These are phyloP conservation scores for Diaporthe batatas DNA, from an alignment of 2,329 filamentous ascomycete species.

Conservation along the genomic window DNA sequence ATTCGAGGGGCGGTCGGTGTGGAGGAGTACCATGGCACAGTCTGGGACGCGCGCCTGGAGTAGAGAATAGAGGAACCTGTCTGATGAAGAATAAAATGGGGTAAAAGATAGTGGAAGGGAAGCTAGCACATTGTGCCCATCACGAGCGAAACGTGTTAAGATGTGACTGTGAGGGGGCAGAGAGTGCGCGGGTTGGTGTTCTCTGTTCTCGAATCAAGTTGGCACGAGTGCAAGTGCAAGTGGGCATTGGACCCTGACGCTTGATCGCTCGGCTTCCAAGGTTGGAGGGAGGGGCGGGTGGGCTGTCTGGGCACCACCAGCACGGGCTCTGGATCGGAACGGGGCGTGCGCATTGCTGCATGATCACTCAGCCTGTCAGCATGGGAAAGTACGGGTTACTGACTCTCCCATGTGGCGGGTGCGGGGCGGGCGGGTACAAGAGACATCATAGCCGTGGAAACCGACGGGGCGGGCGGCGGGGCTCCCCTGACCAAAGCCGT, in stretches of 20 bases:
- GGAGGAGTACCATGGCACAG: constrained; percentile 30
- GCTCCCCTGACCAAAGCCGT: background rate
- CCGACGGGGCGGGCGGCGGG: background rate
- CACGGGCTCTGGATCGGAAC: constrained; percentile 13
- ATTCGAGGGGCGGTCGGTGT: constrained; percentile 5
- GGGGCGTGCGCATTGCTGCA: background rate
- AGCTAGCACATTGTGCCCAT: constrained; percentile 35
- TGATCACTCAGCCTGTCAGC: background rate
- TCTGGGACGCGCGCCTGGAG: background rate
- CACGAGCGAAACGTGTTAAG: constrained; percentile 22
- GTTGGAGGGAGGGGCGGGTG: constrained; percentile 6
- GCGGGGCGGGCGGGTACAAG: constrained; percentile 34
- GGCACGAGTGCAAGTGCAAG: background rate
- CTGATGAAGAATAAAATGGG: background rate
- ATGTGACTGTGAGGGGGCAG: background rate
- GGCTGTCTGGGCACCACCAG: constrained; percentile 14
- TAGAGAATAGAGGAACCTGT: background rate
- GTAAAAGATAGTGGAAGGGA: background rate
- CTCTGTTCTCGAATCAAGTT: background rate
- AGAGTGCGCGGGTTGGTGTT: constrained; percentile 5
- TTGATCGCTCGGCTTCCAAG: background rate
- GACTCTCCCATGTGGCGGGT: constrained; percentile 25
- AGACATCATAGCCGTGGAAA: constrained; percentile 23
- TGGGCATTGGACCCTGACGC: constrained; percentile 21
- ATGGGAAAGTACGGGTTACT: constrained; percentile 31